phyloP scores from a whole-genome alignment of 1,284 basidiomycete genomes.

The Heterobasidion parviporum region DNA sequence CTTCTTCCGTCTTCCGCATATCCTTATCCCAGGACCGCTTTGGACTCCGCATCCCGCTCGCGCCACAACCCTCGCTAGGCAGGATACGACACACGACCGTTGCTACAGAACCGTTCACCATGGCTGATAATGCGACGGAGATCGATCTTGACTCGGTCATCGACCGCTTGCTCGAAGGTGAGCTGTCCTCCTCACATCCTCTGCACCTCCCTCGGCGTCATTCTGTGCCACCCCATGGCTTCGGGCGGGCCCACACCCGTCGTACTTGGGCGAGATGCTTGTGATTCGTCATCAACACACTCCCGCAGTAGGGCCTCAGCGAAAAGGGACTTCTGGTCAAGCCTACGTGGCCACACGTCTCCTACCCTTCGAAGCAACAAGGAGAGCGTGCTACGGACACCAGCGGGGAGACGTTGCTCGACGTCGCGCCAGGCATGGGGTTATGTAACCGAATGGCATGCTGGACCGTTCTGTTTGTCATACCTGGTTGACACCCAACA shows the following conservation, averaged over 20 bases:
- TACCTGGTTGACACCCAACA: background rate
- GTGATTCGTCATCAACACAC: background rate
- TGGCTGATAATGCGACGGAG: conserved; percentile 69
- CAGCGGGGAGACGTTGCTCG: background rate
- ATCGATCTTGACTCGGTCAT: conserved; percentile 98
- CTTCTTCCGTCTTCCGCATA: background rate
- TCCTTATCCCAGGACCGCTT: background rate
- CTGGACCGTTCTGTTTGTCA: background rate
- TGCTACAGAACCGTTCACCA: conserved; percentile 13
- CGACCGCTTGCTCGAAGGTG: conserved; percentile 93
- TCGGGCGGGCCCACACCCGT: background rate
- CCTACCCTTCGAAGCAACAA: background rate
- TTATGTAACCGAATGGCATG: background rate
- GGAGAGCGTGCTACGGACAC: background rate
- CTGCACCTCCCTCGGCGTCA: background rate
- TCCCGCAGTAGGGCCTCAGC: background rate
- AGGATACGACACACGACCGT: background rate
- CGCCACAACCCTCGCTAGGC: background rate
- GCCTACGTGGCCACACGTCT: background rate
- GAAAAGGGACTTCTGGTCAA: background rate
- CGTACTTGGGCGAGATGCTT: background rate
- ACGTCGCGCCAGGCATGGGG: background rate
- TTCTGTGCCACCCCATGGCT: background rate
- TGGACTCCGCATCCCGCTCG: background rate
- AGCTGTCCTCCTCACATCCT: conserved; percentile 31